Base-by-base conservation (phyloP, 306 rosid genomes). In the Pterocarpus santalinus region DNA sequence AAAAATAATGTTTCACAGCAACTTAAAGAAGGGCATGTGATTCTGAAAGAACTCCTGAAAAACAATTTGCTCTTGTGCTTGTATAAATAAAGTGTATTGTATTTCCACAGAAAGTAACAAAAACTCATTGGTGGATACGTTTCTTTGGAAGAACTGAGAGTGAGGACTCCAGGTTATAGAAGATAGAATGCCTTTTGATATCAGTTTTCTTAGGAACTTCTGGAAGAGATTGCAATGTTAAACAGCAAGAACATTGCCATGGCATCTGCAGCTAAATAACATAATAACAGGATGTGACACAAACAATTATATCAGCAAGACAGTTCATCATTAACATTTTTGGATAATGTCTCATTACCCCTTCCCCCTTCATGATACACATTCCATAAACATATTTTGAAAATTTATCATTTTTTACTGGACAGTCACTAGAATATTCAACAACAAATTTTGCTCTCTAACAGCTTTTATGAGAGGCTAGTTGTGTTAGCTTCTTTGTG, bases 61-160 rank as follows among this genome's bases (percentile, higher is more conserved):
- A 77, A 51, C 43, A 64, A 66, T 13, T 43, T 75, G 15, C 15
- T 13, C 61, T 14, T 16, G 73, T 53, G 38, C 51, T 39, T 77
- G 63, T 53, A 69, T 69, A 65, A 51, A 41, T n/a, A 35, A 44
- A 41, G 65, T 56, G 3, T 39, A 65, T 44, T 73, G 28, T 22
- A 22, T 22, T 22, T 71, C 77, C 67, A 49, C 15, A 1, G 10
- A 65, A 67, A 41, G 58, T 41, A 33, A 58, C 55, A 32, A 56
- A 51, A 82, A 71, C 72, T 9, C 22, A 72, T 44, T 57, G 28
- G 75, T 38, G 93, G 95, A 94, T 94, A 92, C 98, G 90, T 38
- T 84, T 82, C 85, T 70, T 85, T 4, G 89, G 96, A 79, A 92
- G 77, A 80, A 86, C 69, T 60, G 93, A 78, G 49, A 65, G 68